phyloP scores from a whole-genome alignment of 768 basidiomycete species.

The Lentinula sp. region DNA sequence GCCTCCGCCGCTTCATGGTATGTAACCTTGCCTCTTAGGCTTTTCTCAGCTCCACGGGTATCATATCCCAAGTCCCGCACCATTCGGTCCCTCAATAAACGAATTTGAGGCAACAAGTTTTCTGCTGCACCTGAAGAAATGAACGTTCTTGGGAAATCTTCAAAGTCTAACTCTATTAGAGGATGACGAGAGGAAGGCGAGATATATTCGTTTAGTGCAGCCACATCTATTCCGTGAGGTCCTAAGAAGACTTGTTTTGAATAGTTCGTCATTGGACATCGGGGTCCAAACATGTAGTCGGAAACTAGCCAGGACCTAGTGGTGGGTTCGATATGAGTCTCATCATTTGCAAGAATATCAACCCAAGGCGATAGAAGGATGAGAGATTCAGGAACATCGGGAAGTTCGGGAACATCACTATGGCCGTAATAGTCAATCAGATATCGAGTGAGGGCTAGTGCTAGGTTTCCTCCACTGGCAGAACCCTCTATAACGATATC shows the following conservation, averaged over 20 bases:
- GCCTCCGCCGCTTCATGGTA: not conserved
- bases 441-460: slow-evolving; percentile 55
- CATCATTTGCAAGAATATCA: slow-evolving; percentile 37
- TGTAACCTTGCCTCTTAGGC: not conserved
- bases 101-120: slow-evolving; percentile 44
- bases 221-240: slow-evolving; percentile 37
- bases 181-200: slow-evolving; percentile 47
- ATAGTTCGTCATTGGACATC: slow-evolving; percentile 9
- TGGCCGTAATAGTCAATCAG: slow-evolving; percentile 40
- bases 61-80: slow-evolving; percentile 42
- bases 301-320: slow-evolving; percentile 21
- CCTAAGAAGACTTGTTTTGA: slow-evolving; percentile 33
- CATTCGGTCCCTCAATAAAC: slow-evolving; percentile 42
- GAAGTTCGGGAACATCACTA: slow-evolving; percentile 15
- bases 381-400: slow-evolving; percentile 38
- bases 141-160: slow-evolving; percentile 55
- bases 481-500: slow-evolving; percentile 68
- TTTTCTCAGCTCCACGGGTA: slow-evolving; percentile 12
- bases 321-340: slow-evolving; percentile 24
- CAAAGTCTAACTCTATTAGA: slow-evolving; percentile 32
- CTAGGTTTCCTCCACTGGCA: slow-evolving; percentile 73
- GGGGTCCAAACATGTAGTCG: slow-evolving; percentile 26
- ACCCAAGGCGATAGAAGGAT: slow-evolving; percentile 52
- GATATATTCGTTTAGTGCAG: slow-evolving; percentile 46
- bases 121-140: slow-evolving; percentile 43